A percentile compares a stretch with the other conserved stretches of the same genome.
Evolutionary conservation across 1,284 basidiomycete species (phyloP).

Genomic region (Blastosporella zonata): DNA sequence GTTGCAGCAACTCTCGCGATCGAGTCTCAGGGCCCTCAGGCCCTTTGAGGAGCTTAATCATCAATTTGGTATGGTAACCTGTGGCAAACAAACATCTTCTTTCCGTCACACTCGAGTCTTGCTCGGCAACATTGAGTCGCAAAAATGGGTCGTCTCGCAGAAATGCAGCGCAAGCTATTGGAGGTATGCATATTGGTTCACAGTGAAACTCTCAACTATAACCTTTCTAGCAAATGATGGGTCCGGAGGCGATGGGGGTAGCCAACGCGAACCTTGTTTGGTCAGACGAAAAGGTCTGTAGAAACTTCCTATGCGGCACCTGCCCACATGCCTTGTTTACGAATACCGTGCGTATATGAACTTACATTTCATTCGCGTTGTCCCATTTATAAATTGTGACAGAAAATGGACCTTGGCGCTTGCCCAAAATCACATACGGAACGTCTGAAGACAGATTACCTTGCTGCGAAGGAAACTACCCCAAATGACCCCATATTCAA

Average conservation of each 20-base stretch:
- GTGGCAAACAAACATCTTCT: slow-evolving; percentile 13
- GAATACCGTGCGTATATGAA: slow-evolving; percentile 82
- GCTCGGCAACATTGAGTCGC: slow-evolving; percentile 2
- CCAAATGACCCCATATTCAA: slow-evolving; percentile 78
- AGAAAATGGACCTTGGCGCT: slow-evolving; percentile 99
- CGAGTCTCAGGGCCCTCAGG: too few relatives aligned
- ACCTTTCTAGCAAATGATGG: slow-evolving; percentile 90
- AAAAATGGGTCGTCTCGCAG: slow-evolving; percentile 78
- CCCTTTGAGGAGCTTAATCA: neutral
- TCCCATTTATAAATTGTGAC: slow-evolving; percentile 11
- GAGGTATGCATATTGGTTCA: slow-evolving; percentile 52
- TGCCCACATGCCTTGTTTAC: slow-evolving; percentile 98
- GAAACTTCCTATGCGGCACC: slow-evolving; percentile 96
- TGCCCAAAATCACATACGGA: slow-evolving; percentile 98
- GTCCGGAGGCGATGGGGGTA: slow-evolving; percentile 97
- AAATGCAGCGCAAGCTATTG: slow-evolving; percentile 91
- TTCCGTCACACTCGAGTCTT: neutral
- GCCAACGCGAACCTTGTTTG: slow-evolving; percentile 91
- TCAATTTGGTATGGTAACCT: slow-evolving; percentile 5
- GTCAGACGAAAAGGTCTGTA: slow-evolving; percentile 98
- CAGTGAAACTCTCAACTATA: slow-evolving; percentile 11
- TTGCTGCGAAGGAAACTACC: slow-evolving; percentile 73
- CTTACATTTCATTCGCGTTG: neutral
- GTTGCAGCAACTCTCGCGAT: too few relatives aligned
- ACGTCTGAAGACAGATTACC: slow-evolving; percentile 89